Base-by-base conservation (phyloP, 2,329 filamentous ascomycete species). In the Stemphylium beticola region DNA sequence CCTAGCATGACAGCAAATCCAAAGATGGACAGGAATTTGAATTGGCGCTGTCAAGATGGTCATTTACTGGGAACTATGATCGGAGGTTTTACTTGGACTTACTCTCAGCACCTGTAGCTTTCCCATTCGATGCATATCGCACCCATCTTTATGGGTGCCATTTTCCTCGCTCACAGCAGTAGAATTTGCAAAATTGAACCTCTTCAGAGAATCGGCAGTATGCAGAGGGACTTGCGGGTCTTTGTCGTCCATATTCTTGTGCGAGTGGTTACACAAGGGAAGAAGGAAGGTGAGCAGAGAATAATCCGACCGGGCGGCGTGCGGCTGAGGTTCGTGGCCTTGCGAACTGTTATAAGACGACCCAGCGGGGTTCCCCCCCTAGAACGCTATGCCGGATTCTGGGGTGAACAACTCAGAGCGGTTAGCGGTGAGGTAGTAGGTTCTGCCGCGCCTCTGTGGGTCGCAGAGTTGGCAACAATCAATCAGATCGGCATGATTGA, bases 111-210 rank as follows among this genome's bases (percentile, higher is more conserved):
- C 58, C 32, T 69, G 66, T 8, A 38, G 43, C 38, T 68, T 69
- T 9, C 65, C 66, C 65, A 69, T 67, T 3, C 66, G 60, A 5
- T 49, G 17, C 66, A 68, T 69, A 49, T 64, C 63, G 7, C 40
- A 53, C 1, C 20, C 40, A 41, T 70, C 67, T 18, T 50, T 54
- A 9, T 45, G 39, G 3, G 63, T 70, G 2, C 56, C 65, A 15
- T 57, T 53, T 22, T 65, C 65, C 12, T 54, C 55, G 20, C 17
- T n/a, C 10, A 49, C 47, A 18, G 47, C 47, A 42, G 20, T 15
- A 11, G 22, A 12, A 14, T 36, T 49, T 2, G 38, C 47, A 12
- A 46, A 15, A 24, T 38, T 45, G 26, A 53, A 17, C 29, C 42
- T 53, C 34, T 6, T 36, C 6, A 9, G 46, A n/a, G 39, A 50